Conservation (phyloP, 768 basidiomycete genomes). For the Pulveroboletus ravenelii region DNA sequence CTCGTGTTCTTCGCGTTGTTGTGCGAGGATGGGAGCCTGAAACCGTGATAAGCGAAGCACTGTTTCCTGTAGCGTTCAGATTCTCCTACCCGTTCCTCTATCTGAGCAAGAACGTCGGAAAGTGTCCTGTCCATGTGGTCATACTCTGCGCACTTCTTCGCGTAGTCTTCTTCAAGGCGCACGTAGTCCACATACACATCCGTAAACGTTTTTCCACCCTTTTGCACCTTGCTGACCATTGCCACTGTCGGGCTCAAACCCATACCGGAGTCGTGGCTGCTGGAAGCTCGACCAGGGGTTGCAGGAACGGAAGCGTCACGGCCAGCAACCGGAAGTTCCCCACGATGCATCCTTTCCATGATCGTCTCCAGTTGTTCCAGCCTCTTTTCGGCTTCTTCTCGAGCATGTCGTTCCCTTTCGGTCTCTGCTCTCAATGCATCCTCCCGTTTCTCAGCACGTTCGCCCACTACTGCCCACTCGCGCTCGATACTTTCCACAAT, state of each 20-base stretch:
- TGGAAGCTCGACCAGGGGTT: conserved; percentile 41
- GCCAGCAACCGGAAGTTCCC: conserved; percentile 60
- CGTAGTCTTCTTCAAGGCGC: conserved; percentile 75
- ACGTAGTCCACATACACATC: conserved; percentile 92
- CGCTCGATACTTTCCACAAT: conserved; percentile 79
- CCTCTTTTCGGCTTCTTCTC: conserved; percentile 68
- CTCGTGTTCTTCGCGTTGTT: conserved; percentile 88
- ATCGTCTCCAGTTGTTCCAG: conserved; percentile 69
- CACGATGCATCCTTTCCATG: conserved; percentile 64
- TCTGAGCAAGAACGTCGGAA: conserved; percentile 76
- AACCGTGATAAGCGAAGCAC: background rate
- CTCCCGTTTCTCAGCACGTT: conserved; percentile 66
- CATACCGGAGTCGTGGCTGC: conserved; percentile 46
- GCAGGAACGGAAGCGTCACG: conserved; percentile 35
- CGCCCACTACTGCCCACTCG: conserved; percentile 74
- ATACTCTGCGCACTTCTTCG: conserved; percentile 75
- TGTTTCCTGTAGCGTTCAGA: background rate
- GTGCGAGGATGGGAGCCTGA: conserved; percentile 85
- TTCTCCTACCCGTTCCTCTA: conserved; percentile 74
- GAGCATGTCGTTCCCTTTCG: conserved; percentile 62
- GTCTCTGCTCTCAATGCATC: conserved; percentile 62
- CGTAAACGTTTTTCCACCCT: conserved; percentile 84
- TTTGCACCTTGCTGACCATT: conserved; percentile 77
- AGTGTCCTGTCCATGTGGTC: conserved; percentile 81
- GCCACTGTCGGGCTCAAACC: conserved; percentile 85